Evolutionary conservation across 2,329 filamentous ascomycete genomes (phyloP).

Genomic region (Cercospora beticola): DNA sequence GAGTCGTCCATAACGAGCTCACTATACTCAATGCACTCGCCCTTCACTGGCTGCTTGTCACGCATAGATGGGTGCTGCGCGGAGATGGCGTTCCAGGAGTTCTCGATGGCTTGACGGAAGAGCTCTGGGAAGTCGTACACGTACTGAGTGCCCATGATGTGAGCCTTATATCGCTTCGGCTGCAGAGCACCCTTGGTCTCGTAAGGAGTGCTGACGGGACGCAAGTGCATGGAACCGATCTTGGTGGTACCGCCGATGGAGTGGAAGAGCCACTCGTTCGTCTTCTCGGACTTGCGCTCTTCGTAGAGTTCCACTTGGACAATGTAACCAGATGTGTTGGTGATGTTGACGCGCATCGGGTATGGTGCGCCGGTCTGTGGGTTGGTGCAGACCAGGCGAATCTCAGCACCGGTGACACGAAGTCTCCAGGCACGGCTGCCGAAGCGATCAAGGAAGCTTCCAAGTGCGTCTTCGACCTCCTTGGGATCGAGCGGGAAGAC

Average conservation of each 20-base stretch:
- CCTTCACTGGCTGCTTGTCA: slow-evolving; percentile 77
- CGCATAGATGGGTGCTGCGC: slow-evolving; percentile 71
- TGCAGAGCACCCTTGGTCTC: slow-evolving; percentile 98
- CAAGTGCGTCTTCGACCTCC: slow-evolving; percentile 89
- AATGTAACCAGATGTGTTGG: slow-evolving; percentile 96
- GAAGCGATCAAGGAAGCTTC: slow-evolving; percentile 94
- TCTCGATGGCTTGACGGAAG: slow-evolving; percentile 96
- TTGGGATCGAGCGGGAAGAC: slow-evolving; percentile 88
- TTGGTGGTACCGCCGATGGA: slow-evolving; percentile 94
- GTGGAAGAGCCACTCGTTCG: slow-evolving; percentile 92
- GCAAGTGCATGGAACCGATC: slow-evolving; percentile 91
- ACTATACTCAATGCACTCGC: slow-evolving; percentile 89
- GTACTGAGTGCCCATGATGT: slow-evolving; percentile 98
- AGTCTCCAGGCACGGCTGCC: slow-evolving; percentile 93
- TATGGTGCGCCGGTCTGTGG: slow-evolving; percentile 78
- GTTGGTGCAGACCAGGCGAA: slow-evolving; percentile 97
- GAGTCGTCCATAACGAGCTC: slow-evolving; percentile 94
- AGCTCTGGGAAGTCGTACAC: slow-evolving; percentile 99
- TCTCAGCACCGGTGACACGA: slow-evolving; percentile 94
- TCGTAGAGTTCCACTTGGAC: slow-evolving; percentile 97
- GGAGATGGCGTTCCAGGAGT: slow-evolving; percentile 79
- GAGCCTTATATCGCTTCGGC: slow-evolving; percentile 98
- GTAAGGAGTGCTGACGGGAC: slow-evolving; percentile 88
- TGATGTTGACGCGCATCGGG: slow-evolving; percentile 93
- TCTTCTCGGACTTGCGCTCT: slow-evolving; percentile 96